Percentiles rank a stretch among this genome's conserved stretches.
Evolutionary conservation across 2,329 filamentous ascomycete species (phyloP).

Genomic region (Fusarium musae): DNA sequence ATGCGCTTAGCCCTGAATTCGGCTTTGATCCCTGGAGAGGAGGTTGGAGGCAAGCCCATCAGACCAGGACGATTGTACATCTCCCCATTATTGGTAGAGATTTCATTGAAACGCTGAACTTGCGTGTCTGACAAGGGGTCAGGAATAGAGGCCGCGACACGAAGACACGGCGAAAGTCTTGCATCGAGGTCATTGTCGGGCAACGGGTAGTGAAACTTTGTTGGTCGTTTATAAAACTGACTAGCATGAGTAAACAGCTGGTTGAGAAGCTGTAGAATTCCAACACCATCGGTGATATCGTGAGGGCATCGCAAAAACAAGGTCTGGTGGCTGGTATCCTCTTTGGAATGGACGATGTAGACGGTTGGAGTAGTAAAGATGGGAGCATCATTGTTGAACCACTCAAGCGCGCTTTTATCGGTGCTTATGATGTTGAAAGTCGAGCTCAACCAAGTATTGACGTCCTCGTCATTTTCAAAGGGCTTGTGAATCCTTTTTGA

Average conservation of each 20-base stretch:
- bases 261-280: neutral
- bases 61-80: neutral
- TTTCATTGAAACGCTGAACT: neutral
- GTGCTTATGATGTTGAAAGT: neutral
- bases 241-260: neutral
- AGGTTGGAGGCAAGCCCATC: neutral
- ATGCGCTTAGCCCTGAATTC: neutral
- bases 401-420: neutral
- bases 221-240: rapidly evolving
- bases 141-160: neutral
- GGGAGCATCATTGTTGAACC: neutral
- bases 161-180: neutral
- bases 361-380: neutral
- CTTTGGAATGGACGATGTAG: neutral
- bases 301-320: neutral
- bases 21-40: rapidly evolving
- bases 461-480: neutral
- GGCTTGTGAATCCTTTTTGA: neutral
- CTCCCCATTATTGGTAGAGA: neutral
- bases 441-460: neutral
- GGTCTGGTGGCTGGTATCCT: neutral
- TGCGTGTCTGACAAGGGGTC: neutral
- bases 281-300: neutral
- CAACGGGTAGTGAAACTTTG: neutral
- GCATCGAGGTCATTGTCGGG: neutral